Conservation (phyloP, 768 basidiomycete genomes). For the Suillus hirtellus region DNA sequence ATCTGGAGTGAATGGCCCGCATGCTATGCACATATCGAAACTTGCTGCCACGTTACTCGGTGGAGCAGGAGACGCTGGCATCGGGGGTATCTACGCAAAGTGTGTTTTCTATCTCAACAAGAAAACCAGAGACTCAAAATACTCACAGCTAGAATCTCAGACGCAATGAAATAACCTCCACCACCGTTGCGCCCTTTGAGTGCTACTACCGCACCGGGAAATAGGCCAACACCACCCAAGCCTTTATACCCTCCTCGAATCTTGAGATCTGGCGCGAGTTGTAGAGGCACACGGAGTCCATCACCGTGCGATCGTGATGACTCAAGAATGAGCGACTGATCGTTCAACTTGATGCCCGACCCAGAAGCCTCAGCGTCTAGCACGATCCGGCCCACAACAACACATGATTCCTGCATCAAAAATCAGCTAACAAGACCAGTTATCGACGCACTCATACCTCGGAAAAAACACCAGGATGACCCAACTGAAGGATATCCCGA, state of each 20-base stretch:
- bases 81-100: constrained; percentile 60
- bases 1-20: constrained; percentile 87
- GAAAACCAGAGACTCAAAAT: not conserved
- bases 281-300: constrained; percentile 66
- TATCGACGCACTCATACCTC: constrained; percentile 40
- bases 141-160: constrained; percentile 74
- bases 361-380: constrained; percentile 62
- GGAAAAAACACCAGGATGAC: constrained; percentile 66
- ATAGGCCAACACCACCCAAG: constrained; percentile 68
- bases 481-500: constrained; percentile 61
- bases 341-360: constrained; percentile 66
- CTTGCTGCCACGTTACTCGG: constrained; percentile 38
- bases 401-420: constrained; percentile 54
- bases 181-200: constrained; percentile 90
- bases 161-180: constrained; percentile 81
- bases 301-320: constrained; percentile 75
- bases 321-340: constrained; percentile 76
- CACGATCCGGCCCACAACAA: constrained; percentile 72
- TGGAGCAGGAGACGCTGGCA: constrained; percentile 46
- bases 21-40: constrained; percentile 70
- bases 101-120: not conserved
- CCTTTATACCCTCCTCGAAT: constrained; percentile 66
- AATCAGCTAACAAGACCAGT: not conserved
- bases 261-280: constrained; percentile 65
- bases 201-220: constrained; percentile 87